Evolutionary conservation across 176 grass and related monocot genomes (phyloP), one percentile per base, ranked within the genome.

Genomic region (Aegilops speltoides): DNA sequence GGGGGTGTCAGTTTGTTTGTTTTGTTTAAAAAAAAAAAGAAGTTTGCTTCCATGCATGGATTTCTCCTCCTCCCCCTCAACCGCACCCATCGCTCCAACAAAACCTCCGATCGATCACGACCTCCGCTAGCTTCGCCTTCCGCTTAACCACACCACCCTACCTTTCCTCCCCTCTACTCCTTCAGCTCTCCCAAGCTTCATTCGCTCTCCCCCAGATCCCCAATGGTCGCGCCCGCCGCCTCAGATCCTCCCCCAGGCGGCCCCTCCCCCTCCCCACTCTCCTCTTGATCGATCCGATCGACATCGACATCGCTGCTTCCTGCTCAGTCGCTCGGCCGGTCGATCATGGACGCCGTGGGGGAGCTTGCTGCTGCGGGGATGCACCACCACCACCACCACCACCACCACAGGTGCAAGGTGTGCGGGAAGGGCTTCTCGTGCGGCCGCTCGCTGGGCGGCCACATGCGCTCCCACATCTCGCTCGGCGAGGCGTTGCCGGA

Each of bases 391-490:
- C 43, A 45, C 11, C 41, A 45, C 45, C 46, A 16, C 46, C 48
- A 52, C 48, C 50, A 54, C 50, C 50, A 54, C 50, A 54, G 50
- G 50, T 94, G 92, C 78, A 91, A 82, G 87, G 92, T 91, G 32
- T 94, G 92, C 52, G 77, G 89, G 37, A 94, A 89, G 81, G 80
- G 89, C 23, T 94, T 94, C 84, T 25, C 82, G 3, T 87, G 77
- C 34, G 92, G 92, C 57, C 87, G 89, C 17, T 94, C 92, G 45
- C 78, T 94, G 34, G 92, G 92, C 10, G 92, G 92, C 0, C 89
- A 94, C 84, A 94, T 94, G 92, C 82, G 92, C 73, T 94, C 92
- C 24, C 92, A 89, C 69, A 73, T 93, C 76, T 84, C 87, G 52
- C 80, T 84, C 23, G 81, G 78, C 25, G 88, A 86, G 79, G 88